Evolutionary conservation across 352 stramenopile genomes (phyloP).

Genomic region (Phytophthora tubulina): DNA sequence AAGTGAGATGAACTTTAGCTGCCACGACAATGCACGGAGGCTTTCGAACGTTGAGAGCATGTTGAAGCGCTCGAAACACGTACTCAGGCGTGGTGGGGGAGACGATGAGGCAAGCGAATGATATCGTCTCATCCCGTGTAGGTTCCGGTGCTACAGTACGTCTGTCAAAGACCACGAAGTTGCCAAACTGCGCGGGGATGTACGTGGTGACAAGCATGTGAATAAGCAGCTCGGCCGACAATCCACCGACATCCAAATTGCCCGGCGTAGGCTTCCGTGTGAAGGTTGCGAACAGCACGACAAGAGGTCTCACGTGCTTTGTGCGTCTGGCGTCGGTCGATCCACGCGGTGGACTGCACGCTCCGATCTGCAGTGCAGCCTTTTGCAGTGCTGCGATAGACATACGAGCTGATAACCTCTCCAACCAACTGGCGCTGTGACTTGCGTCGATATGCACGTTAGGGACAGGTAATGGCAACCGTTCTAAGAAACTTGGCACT

Average conservation of each 20-base stretch:
- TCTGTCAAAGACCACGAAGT: slow-evolving; percentile 90
- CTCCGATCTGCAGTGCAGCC: slow-evolving; percentile 67
- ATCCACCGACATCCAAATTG: slow-evolving; percentile 87
- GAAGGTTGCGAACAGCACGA: slow-evolving; percentile 93
- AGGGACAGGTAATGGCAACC: slow-evolving; percentile 70
- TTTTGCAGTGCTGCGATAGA: slow-evolving; percentile 62
- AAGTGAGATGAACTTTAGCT: slow-evolving; percentile 40
- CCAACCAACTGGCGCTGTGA: slow-evolving; percentile 75
- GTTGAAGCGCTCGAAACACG: slow-evolving; percentile 81
- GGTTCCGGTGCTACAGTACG: slow-evolving; percentile 60
- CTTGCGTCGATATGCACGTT: slow-evolving; percentile 77
- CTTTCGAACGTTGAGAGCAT: slow-evolving; percentile 88
- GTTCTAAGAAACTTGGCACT: slow-evolving; percentile 74
- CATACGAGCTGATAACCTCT: slow-evolving; percentile 66
- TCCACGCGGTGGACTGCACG: slow-evolving; percentile 69
- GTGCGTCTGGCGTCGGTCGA: slow-evolving; percentile 72
- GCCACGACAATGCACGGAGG: slow-evolving; percentile 87
- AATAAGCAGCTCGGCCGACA: slow-evolving; percentile 88
- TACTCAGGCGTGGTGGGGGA: slow-evolving; percentile 54
- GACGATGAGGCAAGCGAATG: slow-evolving; percentile 63
- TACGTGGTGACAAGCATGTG: slow-evolving; percentile 94
- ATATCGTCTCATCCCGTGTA: slow-evolving; percentile 56
- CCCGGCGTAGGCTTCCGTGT: slow-evolving; percentile 78
- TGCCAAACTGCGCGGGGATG: slow-evolving; percentile 93
- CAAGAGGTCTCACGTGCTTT: slow-evolving; percentile 82